Evolutionary conservation across 129 eudicot genomes (phyloP).

Genomic region (Calendula officinalis): DNA sequence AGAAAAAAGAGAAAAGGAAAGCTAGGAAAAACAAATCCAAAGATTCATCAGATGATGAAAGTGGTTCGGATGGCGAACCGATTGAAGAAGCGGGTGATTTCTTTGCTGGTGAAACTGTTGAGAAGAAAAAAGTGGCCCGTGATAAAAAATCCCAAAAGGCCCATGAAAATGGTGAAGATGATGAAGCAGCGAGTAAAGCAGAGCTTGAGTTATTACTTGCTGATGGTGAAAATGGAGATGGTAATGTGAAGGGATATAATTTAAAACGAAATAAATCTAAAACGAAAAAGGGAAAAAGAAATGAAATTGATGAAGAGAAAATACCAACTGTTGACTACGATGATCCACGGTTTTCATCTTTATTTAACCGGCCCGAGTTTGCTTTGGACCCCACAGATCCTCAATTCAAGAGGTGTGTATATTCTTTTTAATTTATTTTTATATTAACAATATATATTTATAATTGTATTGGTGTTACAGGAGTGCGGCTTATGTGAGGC

Average conservation of each 20-base stretch:
- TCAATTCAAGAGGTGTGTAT: constrained; percentile 81
- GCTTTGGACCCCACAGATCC: constrained; percentile 98
- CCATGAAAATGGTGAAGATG: constrained; percentile 60
- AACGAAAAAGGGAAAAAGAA: constrained; percentile 59
- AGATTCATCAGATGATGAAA: constrained; percentile 68
- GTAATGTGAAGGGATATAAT: constrained; percentile 73
- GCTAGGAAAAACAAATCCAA: constrained; percentile 54
- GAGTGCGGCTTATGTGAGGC: constrained; percentile 85
- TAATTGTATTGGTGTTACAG: constrained; percentile 38
- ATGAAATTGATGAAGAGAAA: constrained; percentile 57
- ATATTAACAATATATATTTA: background rate
- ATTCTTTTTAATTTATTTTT: background rate
- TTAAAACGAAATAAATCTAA: constrained; percentile 63
- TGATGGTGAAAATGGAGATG: constrained; percentile 58
- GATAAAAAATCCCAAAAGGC: constrained; percentile 31
- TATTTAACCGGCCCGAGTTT: constrained; percentile 51
- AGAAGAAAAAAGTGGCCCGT: constrained; percentile 28
- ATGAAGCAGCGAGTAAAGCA: constrained; percentile 75
- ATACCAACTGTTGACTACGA: constrained; percentile 59
- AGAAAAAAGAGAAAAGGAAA: constrained; percentile 76
- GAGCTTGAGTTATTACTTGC: constrained; percentile 92
- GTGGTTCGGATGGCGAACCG: constrained; percentile 52
- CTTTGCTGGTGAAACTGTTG: constrained; percentile 48
- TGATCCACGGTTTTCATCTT: constrained; percentile 75
- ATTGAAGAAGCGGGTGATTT: constrained; percentile 62